Evolutionary conservation across 805 yeast genomes (phyloP), one percentile per base, ranked within the genome.

Genomic region (Saccharomycopsis sp.): DNA sequence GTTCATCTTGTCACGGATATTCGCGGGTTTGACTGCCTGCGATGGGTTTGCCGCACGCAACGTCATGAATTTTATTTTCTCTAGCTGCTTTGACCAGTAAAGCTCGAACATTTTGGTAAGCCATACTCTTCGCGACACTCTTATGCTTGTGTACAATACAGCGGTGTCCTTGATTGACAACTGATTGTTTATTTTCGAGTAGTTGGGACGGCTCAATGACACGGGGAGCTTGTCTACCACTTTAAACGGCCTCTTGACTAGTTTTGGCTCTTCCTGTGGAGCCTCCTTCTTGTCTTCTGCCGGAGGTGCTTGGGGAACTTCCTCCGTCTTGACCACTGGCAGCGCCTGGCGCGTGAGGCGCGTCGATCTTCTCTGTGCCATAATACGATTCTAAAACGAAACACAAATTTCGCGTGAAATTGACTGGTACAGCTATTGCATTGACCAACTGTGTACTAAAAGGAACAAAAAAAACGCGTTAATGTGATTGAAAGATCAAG

Each of bases 1-100:
- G 60, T 90, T 85, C 97, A 91, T 91, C 57, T 84, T 84, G 62
- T 92, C 97, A 64, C 95, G 75, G 2, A 88, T 85, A 66, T 80
- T 82, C n/a, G 67, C 71, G 64, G 48, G 48, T 20, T 44, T 44
- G 21, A 44, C 48, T 16, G 48, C 48, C 16, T 44, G 48, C 7
- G 48, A 44, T 16, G 48, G 48, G 12, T 44, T 71, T 68, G 29
- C 70, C 59, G 71, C 70, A 56, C 68, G 77, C 55, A 74, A 76
- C 55, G 53, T 48, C 24, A 48, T 20, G 9, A 48, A 21, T n/a
- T 20, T 44, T 12, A 20, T 44, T 20, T 44, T 44, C 21, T 83
- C 70, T 59, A 83, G 79, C 55, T 85, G 87, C 60, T 87, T 82
- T 5, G 85, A 77, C 97, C 97, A 92, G 64, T 84, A 89, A 52